Conservation (phyloP, 1,284 basidiomycete species). For the Marasmius tenuissimus region DNA sequence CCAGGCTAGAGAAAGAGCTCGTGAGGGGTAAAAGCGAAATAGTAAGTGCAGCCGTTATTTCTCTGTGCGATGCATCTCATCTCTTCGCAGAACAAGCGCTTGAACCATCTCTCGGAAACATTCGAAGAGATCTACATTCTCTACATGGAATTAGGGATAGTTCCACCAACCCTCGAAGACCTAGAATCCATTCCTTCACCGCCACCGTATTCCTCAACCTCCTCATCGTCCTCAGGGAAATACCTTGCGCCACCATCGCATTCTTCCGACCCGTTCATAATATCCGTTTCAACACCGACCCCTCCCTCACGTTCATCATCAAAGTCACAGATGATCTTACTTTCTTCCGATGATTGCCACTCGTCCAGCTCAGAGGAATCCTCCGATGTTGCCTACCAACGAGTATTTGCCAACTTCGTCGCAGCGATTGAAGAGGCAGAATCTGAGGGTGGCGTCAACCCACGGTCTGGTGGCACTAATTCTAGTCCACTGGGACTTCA, state of each 20-base stretch:
- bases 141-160: conserved; percentile 75
- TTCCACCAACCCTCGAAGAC: conserved; percentile 52
- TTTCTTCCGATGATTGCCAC: conserved; percentile 28
- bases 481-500: conserved; percentile 42
- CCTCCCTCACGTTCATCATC: conserved; percentile 38
- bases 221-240: conserved; percentile 4
- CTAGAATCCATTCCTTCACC: conserved; percentile 37
- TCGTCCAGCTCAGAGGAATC: conserved; percentile 22
- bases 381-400: conserved; percentile 48
- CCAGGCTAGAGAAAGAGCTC: conserved; percentile 77
- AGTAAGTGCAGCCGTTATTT: conserved; percentile 40
- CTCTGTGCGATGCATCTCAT: neutral
- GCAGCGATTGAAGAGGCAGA: conserved; percentile 62
- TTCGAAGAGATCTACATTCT: conserved; percentile 78
- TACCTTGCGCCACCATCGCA: conserved; percentile 22
- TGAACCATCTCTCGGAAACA: conserved; percentile 59
- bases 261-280: conserved; percentile 51
- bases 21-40: conserved; percentile 79
- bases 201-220: conserved; percentile 19
- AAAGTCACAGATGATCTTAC: conserved; percentile 28
- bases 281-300: conserved; percentile 52
- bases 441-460: conserved; percentile 42
- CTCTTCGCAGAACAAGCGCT: conserved; percentile 57
- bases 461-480: conserved; percentile 15
- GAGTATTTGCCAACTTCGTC: conserved; percentile 64